Evolutionary conservation across 768 basidiomycete genomes (phyloP).

Genomic region (Suillus subalutaceus): DNA sequence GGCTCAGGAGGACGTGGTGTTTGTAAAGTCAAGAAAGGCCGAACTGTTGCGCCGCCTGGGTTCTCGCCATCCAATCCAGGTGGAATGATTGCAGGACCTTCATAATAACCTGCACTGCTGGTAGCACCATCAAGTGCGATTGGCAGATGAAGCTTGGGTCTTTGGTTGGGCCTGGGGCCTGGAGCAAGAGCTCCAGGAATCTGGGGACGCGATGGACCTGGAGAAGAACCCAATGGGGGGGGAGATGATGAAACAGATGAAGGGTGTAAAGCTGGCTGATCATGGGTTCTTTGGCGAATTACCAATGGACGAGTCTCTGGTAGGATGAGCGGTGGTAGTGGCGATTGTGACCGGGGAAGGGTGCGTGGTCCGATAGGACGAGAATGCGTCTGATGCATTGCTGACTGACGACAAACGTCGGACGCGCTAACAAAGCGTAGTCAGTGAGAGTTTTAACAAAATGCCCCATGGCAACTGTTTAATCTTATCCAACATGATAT

Average conservation of each 20-base stretch:
- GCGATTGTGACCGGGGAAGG: slow-evolving; percentile 45
- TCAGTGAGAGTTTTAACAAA: neutral
- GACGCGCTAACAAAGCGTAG: slow-evolving; percentile 18
- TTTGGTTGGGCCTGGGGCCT: slow-evolving; percentile 28
- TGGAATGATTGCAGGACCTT: slow-evolving; percentile 35
- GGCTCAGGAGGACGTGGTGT: slow-evolving; percentile 34
- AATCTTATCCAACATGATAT: neutral
- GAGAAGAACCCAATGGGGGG: slow-evolving; percentile 30
- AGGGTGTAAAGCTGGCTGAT: slow-evolving; percentile 29
- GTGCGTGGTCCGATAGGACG: slow-evolving; percentile 58
- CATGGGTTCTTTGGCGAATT: slow-evolving; percentile 40
- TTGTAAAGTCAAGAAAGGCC: slow-evolving; percentile 38
- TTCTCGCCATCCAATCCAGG: slow-evolving; percentile 39
- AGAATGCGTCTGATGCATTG: slow-evolving; percentile 31
- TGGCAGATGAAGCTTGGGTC: slow-evolving; percentile 40
- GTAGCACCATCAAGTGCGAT: slow-evolving; percentile 24
- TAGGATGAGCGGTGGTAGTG: slow-evolving; percentile 31
- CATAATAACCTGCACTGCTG: slow-evolving; percentile 34
- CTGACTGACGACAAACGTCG: slow-evolving; percentile 15
- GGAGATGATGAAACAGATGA: slow-evolving; percentile 33
- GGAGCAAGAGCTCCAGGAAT: slow-evolving; percentile 36
- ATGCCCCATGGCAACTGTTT: neutral
- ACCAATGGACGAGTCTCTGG: slow-evolving; percentile 42
- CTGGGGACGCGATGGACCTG: slow-evolving; percentile 33
- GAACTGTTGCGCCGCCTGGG: slow-evolving; percentile 45